Percentiles rank a stretch among this genome's conserved stretches.
Conservation (phyloP, 768 basidiomycete species). For the Russula griseocarnosa region DNA sequence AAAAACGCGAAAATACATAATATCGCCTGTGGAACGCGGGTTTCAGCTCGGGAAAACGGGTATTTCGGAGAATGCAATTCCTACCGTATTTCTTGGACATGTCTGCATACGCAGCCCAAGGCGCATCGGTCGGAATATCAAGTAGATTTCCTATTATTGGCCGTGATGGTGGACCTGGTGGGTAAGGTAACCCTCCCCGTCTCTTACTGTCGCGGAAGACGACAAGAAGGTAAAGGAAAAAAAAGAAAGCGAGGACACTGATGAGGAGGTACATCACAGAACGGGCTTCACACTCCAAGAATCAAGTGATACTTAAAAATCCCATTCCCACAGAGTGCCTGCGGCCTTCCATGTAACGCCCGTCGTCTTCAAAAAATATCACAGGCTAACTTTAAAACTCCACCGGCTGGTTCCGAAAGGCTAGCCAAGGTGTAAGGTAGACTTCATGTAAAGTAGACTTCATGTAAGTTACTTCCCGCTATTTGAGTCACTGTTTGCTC, state of each 20-base stretch:
- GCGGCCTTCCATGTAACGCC: no score
- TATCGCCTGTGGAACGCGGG: background rate
- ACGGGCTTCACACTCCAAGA: background rate
- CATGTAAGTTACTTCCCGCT: no score
- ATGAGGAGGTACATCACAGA: background rate
- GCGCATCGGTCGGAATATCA: slow-evolving; percentile 4
- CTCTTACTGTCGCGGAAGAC: background rate
- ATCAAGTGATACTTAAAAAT: no score
- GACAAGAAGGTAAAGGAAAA: background rate
- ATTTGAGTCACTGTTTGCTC: background rate
- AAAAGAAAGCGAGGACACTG: background rate
- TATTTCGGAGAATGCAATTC: background rate
- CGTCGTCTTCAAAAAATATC: no score
- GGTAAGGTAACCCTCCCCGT: slow-evolving; percentile 12
- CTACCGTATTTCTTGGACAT: slow-evolving; percentile 10
- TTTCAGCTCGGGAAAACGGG: background rate
- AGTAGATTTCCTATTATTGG: slow-evolving; percentile 14
- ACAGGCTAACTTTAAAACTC: no score
- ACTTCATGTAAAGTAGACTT: no score
- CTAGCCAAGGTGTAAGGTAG: no score
- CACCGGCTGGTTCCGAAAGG: no score
- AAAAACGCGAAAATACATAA: slow-evolving; percentile 35
- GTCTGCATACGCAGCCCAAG: background rate
- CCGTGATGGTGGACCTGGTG: background rate
- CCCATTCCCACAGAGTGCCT: no score